Conservation (phyloP, 345 rosid genomes). For the Populus pruinosa region DNA sequence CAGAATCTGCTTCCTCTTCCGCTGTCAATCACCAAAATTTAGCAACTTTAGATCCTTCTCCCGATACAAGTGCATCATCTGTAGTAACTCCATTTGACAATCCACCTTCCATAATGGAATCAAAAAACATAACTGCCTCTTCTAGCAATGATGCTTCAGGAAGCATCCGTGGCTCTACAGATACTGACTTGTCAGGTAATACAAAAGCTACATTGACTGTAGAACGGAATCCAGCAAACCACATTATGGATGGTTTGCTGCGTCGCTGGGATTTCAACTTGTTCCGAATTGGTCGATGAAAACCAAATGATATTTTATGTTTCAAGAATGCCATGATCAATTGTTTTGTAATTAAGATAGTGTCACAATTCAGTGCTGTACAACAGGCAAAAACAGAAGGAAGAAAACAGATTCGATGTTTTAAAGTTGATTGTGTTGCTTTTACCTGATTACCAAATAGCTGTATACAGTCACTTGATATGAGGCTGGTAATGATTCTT, state of each 20-base stretch:
- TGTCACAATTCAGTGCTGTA: constrained; percentile 27
- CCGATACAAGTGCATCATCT: constrained; percentile 28
- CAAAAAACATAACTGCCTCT: constrained; percentile 32
- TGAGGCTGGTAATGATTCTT: constrained; percentile 5
- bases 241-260: constrained; percentile 74
- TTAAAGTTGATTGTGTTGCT: constrained; percentile 1
- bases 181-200: constrained; percentile 56
- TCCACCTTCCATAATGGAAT: constrained; percentile 20
- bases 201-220: constrained; percentile 82
- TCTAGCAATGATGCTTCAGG: constrained; percentile 32
- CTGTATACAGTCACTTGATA: not conserved
- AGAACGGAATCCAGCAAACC: constrained; percentile 55
- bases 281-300: constrained; percentile 53
- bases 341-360: constrained; percentile 50
- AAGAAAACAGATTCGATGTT: constrained; percentile 23
- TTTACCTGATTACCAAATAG: not conserved
- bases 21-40: constrained; percentile 15
- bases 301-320: not conserved
- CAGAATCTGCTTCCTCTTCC: constrained; percentile 33
- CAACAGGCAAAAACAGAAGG: constrained; percentile 18
- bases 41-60: constrained; percentile 28
- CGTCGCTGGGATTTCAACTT: constrained; percentile 84
- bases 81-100: constrained; percentile 15
- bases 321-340: constrained; percentile 14
- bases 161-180: constrained; percentile 32